phyloP scores from a whole-genome alignment of 768 basidiomycete genomes.

The Leccinum rimulosum region DNA sequence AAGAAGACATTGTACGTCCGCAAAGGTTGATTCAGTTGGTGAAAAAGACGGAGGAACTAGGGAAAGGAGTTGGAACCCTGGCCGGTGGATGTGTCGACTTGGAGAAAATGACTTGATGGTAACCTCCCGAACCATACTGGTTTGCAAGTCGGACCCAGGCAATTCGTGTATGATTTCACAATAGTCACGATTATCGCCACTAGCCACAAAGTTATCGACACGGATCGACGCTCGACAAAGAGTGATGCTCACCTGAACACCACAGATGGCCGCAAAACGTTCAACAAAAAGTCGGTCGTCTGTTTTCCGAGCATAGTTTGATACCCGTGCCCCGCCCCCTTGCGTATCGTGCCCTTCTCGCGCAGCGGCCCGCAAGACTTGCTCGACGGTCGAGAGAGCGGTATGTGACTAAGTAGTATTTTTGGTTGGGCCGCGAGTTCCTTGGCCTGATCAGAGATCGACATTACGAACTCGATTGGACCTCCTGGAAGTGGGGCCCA shows the following conservation, averaged over 20 bases:
- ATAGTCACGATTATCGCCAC: constrained; percentile 90
- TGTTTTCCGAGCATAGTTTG: constrained; percentile 81
- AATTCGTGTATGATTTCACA: constrained; percentile 69
- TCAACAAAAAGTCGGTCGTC: constrained; percentile 70
- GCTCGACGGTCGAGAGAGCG: constrained; percentile 70
- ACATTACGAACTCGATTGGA: constrained; percentile 58
- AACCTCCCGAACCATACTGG: constrained; percentile 59
- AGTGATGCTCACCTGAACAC: constrained; percentile 64
- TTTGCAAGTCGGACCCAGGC: constrained; percentile 22
- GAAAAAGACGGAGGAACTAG: constrained; percentile 41
- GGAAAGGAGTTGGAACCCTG: constrained; percentile 86
- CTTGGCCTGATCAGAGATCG: constrained; percentile 35
- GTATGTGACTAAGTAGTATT: constrained; percentile 84
- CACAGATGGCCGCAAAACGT: constrained; percentile 58
- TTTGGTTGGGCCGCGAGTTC: constrained; percentile 21
- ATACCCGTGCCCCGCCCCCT: constrained; percentile 78
- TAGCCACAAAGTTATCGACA: constrained; percentile 23
- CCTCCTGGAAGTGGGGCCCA: constrained; percentile 57
- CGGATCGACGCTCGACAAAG: background rate
- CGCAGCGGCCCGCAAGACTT: constrained; percentile 75
- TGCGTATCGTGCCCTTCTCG: constrained; percentile 67
- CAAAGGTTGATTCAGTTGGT: constrained; percentile 42
- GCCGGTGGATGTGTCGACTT: constrained; percentile 63
- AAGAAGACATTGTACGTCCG: constrained; percentile 72
- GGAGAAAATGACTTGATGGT: constrained; percentile 88